Conservation (phyloP, 2,329 filamentous ascomycete species). For the Xylaria sp. region DNA sequence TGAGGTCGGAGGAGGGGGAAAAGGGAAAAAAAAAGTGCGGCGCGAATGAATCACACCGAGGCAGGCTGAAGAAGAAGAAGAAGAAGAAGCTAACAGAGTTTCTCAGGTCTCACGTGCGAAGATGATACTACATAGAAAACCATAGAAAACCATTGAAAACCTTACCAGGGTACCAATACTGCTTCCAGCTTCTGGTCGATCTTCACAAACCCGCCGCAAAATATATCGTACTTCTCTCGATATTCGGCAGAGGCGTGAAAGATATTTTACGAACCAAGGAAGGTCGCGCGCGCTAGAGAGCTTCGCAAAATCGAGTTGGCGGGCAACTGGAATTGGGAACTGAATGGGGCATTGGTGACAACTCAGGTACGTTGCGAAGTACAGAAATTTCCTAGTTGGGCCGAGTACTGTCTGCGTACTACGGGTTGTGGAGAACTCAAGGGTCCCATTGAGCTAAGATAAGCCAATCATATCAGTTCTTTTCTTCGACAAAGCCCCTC, state of each 20-base stretch:
- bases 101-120: not conserved
- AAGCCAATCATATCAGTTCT: conserved; percentile 12
- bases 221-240: conserved; percentile 3
- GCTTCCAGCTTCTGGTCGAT: not conserved
- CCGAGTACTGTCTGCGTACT: not conserved
- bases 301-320: conserved; percentile 23
- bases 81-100: not conserved
- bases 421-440: not conserved
- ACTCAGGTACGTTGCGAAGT: not conserved
- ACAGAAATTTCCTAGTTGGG: conserved; percentile 6
- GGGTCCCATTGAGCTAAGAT: not conserved
- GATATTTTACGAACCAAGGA: conserved; percentile 35
- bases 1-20: conserved; percentile 26
- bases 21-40: conserved; percentile 18
- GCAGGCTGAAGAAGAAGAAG: not conserved
- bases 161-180: conserved; percentile 24
- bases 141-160: not conserved
- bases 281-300: conserved; percentile 32
- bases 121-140: not conserved
- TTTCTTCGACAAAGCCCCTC: conserved; percentile 6
- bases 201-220: not conserved
- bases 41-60: conserved; percentile 26
- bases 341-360: not conserved
- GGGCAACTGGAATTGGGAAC: not conserved
- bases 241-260: conserved; percentile 14